Percentiles rank a stretch among this genome's conserved stretches.
Conservation (phyloP, 225 moss, liverwort and hornwort genomes). For the Physcomitrellopsis africana region DNA sequence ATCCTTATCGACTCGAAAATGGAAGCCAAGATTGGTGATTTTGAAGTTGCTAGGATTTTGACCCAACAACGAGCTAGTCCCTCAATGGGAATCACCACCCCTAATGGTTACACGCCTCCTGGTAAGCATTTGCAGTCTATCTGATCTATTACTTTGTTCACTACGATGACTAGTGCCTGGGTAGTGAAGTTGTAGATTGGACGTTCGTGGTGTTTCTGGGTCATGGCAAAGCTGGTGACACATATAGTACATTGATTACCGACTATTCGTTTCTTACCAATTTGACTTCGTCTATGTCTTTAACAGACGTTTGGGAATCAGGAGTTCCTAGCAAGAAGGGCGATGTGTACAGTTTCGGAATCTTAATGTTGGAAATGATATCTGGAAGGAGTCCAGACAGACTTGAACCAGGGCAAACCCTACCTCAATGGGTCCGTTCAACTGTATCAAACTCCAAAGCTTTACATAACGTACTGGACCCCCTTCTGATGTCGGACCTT, state of each 20-base stretch:
- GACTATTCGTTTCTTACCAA: neutral
- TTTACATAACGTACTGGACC: constrained; percentile 51
- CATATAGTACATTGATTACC: too few relatives aligned
- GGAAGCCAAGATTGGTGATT: constrained; percentile 51
- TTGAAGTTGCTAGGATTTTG: constrained; percentile 41
- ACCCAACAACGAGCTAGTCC: constrained; percentile 39
- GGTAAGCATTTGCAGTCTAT: constrained; percentile 20
- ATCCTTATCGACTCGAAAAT: constrained; percentile 49
- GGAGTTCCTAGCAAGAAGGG: constrained; percentile 48
- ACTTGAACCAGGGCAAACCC: constrained; percentile 39
- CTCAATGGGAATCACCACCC: constrained; percentile 20
- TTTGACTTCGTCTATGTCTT: neutral
- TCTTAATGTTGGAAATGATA: constrained; percentile 49
- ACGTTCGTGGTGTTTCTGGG: neutral
- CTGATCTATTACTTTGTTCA: neutral
- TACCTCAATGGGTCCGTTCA: constrained; percentile 55
- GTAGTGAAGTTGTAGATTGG: too few relatives aligned
- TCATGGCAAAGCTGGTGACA: neutral
- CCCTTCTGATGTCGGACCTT: constrained; percentile 44
- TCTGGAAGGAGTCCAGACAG: constrained; percentile 41
- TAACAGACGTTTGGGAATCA: constrained; percentile 43
- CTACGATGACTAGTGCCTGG: too few relatives aligned
- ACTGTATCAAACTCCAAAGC: constrained; percentile 40
- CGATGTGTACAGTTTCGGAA: constrained; percentile 60
- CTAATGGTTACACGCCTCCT: constrained; percentile 44